Conservation (phyloP, 306 rosid genomes). For the Quercus rubra region DNA sequence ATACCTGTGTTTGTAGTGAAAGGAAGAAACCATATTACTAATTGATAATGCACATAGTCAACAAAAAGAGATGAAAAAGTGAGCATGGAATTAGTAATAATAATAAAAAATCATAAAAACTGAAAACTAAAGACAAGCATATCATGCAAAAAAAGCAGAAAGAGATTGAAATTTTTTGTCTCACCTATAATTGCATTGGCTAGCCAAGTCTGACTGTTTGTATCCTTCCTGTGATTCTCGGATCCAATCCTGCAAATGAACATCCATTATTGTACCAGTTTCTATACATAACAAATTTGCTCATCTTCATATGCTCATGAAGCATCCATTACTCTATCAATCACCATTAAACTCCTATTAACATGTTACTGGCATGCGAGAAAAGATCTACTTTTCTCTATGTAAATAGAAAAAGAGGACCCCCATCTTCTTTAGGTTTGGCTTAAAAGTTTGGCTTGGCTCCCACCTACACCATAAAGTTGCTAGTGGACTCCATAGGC, state of each 20-base stretch:
- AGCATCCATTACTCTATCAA: neutral
- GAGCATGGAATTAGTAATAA: neutral
- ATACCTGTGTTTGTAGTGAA: conserved; percentile 41
- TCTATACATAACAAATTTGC: neutral
- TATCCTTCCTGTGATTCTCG: conserved; percentile 63
- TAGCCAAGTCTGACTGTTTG: conserved; percentile 75
- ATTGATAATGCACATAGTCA: neutral
- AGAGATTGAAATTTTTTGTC: neutral
- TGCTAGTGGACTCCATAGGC: neutral
- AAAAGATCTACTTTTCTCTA: neutral
- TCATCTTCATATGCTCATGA: neutral
- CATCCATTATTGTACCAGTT: neutral
- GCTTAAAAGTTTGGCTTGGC: too few species aligned
- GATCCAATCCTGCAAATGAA: conserved; percentile 61
- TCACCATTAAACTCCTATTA: neutral
- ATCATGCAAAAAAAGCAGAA: neutral
- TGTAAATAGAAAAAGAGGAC: neutral
- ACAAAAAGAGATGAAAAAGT: neutral
- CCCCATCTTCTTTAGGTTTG: neutral
- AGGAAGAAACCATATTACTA: neutral
- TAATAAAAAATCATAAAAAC: neutral
- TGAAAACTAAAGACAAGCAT: neutral
- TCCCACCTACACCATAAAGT: neutral
- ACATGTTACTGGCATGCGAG: neutral
- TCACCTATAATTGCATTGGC: conserved; percentile 77